Evolutionary conservation across 202 grass and related monocot genomes (phyloP).

Genomic region (Zizania palustris): DNA sequence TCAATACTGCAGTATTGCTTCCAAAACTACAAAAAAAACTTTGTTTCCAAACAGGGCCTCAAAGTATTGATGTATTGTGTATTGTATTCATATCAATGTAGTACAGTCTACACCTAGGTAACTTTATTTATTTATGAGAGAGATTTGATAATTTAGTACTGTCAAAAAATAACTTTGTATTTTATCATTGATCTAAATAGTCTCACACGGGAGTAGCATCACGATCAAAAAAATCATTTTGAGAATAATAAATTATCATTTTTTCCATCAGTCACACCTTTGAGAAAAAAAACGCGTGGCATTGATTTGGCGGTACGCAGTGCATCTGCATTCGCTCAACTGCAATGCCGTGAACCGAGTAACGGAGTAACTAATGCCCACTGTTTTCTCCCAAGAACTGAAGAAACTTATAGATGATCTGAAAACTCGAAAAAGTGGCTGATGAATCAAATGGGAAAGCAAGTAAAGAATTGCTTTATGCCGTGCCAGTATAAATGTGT

Average conservation of each 20-base stretch:
- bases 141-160: no score
- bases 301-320: conserved; percentile 23
- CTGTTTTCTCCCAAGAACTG: not conserved
- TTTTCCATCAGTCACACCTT: not conserved
- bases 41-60: no score
- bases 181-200: not conserved
- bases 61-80: no score
- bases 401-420: not conserved
- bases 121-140: no score
- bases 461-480: not conserved
- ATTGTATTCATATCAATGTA: no score
- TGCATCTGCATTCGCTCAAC: not conserved
- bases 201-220: no score
- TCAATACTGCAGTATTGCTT: no score
- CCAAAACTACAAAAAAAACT: no score
- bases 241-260: not conserved
- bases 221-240: no score
- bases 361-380: not conserved
- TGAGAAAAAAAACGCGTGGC: not conserved
- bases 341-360: not conserved
- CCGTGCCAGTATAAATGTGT: not conserved
- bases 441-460: not conserved
- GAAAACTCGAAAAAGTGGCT: not conserved
- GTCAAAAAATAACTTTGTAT: no score
- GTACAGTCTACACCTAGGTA: no score